A percentile compares a stretch with the other conserved stretches of the same genome.
These are phyloP conservation scores for Glycine tomentella DNA, from an alignment of 306 rosid genomes.

Conservation along the genomic window DNA sequence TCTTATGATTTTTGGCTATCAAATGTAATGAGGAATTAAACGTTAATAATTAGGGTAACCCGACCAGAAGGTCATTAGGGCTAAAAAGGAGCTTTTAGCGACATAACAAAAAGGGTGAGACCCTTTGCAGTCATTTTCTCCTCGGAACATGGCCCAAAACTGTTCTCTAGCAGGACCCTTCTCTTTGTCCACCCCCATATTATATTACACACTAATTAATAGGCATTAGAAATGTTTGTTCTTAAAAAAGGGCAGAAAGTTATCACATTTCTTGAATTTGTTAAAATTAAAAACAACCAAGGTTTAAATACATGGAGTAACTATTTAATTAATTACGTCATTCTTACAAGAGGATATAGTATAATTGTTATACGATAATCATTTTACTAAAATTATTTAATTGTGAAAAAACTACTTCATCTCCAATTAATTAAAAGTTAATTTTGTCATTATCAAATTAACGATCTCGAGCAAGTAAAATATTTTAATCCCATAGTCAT, in stretches of 20 bases:
- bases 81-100: slow-evolving; percentile 66
- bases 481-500: background rate
- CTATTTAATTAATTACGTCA: background rate
- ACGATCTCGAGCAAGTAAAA: background rate
- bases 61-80: slow-evolving; percentile 50
- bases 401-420: background rate
- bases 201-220: slow-evolving; percentile 22
- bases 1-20: background rate
- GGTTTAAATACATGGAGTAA: background rate
- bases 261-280: slow-evolving; percentile 4
- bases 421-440: background rate
- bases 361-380: no score
- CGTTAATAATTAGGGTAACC: slow-evolving; percentile 46
- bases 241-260: background rate
- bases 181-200: slow-evolving; percentile 33
- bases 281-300: background rate
- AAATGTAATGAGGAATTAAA: background rate
- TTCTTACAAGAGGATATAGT: no score
- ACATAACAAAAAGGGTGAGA: slow-evolving; percentile 61
- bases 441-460: slow-evolving; percentile 1
- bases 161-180: slow-evolving; percentile 54
- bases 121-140: slow-evolving; percentile 65
- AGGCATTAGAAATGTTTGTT: background rate
- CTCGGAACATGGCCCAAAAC: slow-evolving; percentile 63
- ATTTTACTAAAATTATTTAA: slow-evolving; percentile 14